A percentile compares a stretch with the other conserved stretches of the same genome.
phyloP scores from a whole-genome alignment of 257 asterid species.

The Solanum pimpinellifolium region DNA sequence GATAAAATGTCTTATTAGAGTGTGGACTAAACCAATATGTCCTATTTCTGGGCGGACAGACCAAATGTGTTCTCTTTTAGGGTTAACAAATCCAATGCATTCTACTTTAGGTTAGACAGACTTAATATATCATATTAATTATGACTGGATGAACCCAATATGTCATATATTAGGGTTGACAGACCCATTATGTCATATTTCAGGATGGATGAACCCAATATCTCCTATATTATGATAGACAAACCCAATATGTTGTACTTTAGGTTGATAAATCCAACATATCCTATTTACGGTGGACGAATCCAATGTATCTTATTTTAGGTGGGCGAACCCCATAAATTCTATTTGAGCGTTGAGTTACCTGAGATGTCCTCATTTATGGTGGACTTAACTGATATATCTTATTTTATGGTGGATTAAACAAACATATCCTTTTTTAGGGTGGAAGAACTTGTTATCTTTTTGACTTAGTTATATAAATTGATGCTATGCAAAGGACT shows the following conservation, averaged over 20 bases:
- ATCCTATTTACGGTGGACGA: neutral
- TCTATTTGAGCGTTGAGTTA: too few relatives aligned
- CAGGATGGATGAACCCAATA: neutral
- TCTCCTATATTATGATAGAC: neutral
- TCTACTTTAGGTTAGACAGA: neutral
- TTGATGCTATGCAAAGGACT: too few relatives aligned
- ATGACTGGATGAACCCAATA: neutral
- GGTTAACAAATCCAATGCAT: neutral
- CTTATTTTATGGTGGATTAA: neutral
- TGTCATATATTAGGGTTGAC: neutral
- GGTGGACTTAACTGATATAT: neutral
- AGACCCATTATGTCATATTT: neutral
- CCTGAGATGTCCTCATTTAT: neutral
- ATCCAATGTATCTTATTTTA: too few relatives aligned
- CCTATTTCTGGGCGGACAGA: too few relatives aligned
- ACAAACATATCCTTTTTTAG: neutral
- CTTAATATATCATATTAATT: neutral
- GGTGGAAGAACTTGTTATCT: neutral
- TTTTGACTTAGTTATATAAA: too few relatives aligned
- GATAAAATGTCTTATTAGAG: too few relatives aligned
- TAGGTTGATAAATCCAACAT: neutral
- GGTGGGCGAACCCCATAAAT: neutral
- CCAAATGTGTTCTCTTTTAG: too few relatives aligned
- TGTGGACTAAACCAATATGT: too few relatives aligned
- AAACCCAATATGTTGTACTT: neutral